Evolutionary conservation across 495 filamentous ascomycete genomes (phyloP), one percentile per base, ranked within the genome.

Genomic region (Penicillium samsonianum): DNA sequence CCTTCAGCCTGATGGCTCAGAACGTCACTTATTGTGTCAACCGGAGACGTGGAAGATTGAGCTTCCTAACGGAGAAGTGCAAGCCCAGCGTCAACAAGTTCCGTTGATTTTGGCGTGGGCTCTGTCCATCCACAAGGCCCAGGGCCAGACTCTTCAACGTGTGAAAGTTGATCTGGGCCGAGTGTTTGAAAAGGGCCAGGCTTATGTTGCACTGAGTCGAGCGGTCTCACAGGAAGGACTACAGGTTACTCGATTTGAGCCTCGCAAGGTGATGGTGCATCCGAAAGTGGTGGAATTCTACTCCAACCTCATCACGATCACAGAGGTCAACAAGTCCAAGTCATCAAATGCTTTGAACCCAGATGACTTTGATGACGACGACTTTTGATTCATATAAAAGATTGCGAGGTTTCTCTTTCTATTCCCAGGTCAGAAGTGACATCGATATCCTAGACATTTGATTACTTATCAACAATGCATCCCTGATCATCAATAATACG

Each of bases 21-120:
- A 84, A 28, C 79, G 94, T 44, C 82, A 87, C 50, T 77, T 98
- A 9, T 86, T 98, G 7, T 92, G 90, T 69, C 82, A 90, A 55
- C 88, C 86, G 4, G 95, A 98, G 65, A 78, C 83, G 9, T 98
- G 95, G 95, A 98, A 96, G 70, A 89, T 96, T 30, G 95, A 98
- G 71, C 84, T 96, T 23, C 95, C 95, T 14, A 97, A 89, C 46
- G 94, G 94, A 41, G 94, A 98, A 66, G 81, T 96, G 1, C 94
- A 97, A 72, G 94, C 94, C 2, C 85, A 87, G 35, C 88, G 80
- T 22, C 64, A 71, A 57, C 80, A 83, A 52, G 72, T 83, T 9
- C 59, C 94, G 2, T 79, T 98, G 31, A 98, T 98, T 50, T 80
- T 98, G 11, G 94, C 94, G 1, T 98, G 94, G 94, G 95, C 94